Evolutionary conservation across 371 early-diverging fungal species (phyloP), one percentile per base, ranked within the genome.

Genomic region (Chytridium lagenaria): DNA sequence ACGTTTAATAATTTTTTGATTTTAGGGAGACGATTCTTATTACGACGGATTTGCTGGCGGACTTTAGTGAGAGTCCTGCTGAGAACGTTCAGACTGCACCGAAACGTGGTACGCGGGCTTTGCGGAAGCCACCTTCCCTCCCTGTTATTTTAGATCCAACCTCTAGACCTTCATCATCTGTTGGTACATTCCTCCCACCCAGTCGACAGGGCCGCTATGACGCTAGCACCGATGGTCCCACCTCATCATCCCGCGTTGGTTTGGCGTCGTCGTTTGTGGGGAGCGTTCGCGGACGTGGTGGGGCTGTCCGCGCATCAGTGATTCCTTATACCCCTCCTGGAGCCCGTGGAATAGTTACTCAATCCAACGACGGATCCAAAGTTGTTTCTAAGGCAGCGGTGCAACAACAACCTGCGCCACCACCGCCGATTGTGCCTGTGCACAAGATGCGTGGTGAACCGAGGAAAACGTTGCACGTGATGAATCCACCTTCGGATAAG

Each of bases 41-140:
- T 7, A 16, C 55, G 7, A 55, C 55, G 16, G 26, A 55, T 26
- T 26, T 55, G 16, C 7, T 23, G 7, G 55, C 55, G 23, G 55
- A 55, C 26, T 55, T 55, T n/a, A n/a, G n/a, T 26, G 55, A 16
- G 16, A 55, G 7, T 26, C 23, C 26, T 10, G 26, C 55, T 26
- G 23, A 10, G 26, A 55, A 26, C 30, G 23, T 26, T 26, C 10
- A 55, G 16, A 55, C 55, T 10, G 5, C 55, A 44, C 55, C 55
- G 7, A 26, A 7, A 16, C 16, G 16, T 26, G 55, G 16, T 16
- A 5, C 19, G 10, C 55, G 55, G 30, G 26, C 26, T 15, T 26
- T 55, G 55, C 55, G 55, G 10, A 55, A 55, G 55, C 55, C 55
- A 28, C 55, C 55, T 55, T 55, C 55, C 7, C 10, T 55, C 16